Percentiles rank a stretch among this genome's conserved stretches.
phyloP scores from a whole-genome alignment of 2,329 filamentous ascomycete species.

The Pezizomycotina sp. region DNA sequence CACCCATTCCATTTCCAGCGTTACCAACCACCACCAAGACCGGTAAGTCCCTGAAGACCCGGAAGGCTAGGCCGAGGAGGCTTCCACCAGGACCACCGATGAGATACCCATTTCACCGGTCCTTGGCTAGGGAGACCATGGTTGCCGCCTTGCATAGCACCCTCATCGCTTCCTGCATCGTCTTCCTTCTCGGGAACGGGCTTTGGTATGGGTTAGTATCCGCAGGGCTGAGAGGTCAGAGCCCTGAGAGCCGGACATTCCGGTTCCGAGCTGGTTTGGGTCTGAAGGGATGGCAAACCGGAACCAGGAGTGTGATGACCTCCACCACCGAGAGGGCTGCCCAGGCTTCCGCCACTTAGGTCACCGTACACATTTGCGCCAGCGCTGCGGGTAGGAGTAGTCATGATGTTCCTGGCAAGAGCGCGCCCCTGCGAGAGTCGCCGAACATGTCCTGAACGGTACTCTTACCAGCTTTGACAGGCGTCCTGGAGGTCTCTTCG shows the following conservation, averaged over 20 bases:
- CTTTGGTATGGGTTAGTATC: slow-evolving; percentile 95
- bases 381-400: slow-evolving; percentile 29
- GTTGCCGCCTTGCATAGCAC: slow-evolving; percentile 38
- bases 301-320: slow-evolving; percentile 28
- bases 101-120: slow-evolving; percentile 24
- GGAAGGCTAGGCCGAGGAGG: slow-evolving; percentile 83
- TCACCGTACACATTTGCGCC: slow-evolving; percentile 23
- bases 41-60: slow-evolving; percentile 41
- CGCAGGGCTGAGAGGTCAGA: slow-evolving; percentile 73
- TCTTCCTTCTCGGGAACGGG: slow-evolving; percentile 60
- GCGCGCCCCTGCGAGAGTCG: slow-evolving; percentile 22
- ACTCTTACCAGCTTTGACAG: slow-evolving; percentile 38
- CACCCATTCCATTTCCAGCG: too few relatives aligned
- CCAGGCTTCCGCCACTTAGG: too few relatives aligned
- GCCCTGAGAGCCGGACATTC: slow-evolving; percentile 27
- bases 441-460: slow-evolving; percentile 31
- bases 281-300: slow-evolving; percentile 36
- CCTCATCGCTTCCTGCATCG: slow-evolving; percentile 42
- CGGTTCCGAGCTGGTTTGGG: slow-evolving; percentile 31
- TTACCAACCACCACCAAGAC: slow-evolving; percentile 37
- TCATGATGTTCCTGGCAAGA: slow-evolving; percentile 33
- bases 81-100: slow-evolving; percentile 48
- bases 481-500: slow-evolving; percentile 56
- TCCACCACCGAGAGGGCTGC: slow-evolving; percentile 15
- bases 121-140: slow-evolving; percentile 35